These are phyloP conservation scores for Gracilaria caudata DNA, from an alignment of 23 red algal genomes.

Conservation along the genomic window DNA sequence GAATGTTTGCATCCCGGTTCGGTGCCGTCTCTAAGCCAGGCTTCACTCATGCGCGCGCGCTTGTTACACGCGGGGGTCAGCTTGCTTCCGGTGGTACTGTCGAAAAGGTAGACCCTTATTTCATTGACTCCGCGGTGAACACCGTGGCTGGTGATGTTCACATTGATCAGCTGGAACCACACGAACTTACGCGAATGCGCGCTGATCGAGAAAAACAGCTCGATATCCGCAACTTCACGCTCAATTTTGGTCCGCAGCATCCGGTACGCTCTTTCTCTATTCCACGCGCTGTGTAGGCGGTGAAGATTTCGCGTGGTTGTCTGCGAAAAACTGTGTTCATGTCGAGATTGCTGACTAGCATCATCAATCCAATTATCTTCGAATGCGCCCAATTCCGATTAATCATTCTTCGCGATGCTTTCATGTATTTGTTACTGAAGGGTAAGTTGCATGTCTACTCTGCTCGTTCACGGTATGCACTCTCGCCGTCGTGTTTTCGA, in stretches of 20 bases:
- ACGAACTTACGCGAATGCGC: constrained; percentile 76
- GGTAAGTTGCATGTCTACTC: not conserved
- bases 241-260: constrained; percentile 99
- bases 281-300: not conserved
- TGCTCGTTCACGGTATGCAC: not conserved
- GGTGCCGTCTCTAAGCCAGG: not conserved
- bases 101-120: constrained; percentile 4
- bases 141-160: constrained; percentile 68
- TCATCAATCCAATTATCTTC: not conserved
- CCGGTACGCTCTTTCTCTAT: constrained; percentile 54
- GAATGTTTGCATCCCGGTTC: constrained; percentile 17
- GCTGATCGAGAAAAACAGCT: constrained; percentile 86
- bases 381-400: not conserved
- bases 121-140: constrained; percentile 66
- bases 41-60: constrained; percentile 18
- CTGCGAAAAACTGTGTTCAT: not conserved
- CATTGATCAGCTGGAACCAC: constrained; percentile 71
- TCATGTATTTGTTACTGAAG: constrained; percentile 4
- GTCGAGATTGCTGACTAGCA: not conserved
- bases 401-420: not conserved
- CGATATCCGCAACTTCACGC: constrained; percentile 88
- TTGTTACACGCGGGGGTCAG: constrained; percentile 27
- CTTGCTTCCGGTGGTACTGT: not conserved
- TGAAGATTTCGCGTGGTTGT: not conserved
- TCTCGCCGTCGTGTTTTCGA: not conserved